These are phyloP conservation scores for Thalassiosira hispida DNA, from an alignment of 352 stramenopile genomes.

Conservation along the genomic window DNA sequence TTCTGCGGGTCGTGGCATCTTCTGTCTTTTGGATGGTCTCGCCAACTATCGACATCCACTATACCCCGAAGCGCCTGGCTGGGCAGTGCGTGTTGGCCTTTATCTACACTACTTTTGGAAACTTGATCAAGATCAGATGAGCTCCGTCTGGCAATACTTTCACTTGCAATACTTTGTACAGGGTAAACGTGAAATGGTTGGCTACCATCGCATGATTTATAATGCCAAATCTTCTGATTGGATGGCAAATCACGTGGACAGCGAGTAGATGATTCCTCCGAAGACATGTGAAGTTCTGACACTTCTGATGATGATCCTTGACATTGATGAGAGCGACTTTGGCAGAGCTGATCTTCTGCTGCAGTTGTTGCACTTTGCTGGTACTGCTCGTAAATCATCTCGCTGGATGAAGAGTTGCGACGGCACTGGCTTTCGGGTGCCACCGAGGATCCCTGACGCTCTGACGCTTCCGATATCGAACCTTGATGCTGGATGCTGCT, in stretches of 20 bases:
- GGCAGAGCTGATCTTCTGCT: neutral
- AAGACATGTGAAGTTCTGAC: neutral
- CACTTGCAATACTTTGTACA: neutral
- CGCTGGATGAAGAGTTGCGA: constrained; percentile 2
- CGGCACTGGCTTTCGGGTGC: neutral
- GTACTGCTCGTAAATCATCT: neutral
- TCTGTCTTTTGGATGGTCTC: neutral
- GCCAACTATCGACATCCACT: neutral
- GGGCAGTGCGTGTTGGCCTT: neutral
- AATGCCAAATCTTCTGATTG: constrained; percentile 50
- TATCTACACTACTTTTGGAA: neutral
- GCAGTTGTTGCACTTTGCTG: neutral
- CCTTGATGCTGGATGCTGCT: neutral
- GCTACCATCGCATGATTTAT: constrained; percentile 15
- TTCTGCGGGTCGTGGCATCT: neutral
- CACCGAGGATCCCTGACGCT: neutral
- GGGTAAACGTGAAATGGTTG: neutral
- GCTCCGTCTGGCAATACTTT: neutral
- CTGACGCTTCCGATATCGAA: neutral
- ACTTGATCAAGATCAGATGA: neutral
- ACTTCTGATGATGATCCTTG: constrained; percentile 14
- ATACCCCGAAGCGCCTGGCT: neutral
- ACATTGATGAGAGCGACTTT: neutral
- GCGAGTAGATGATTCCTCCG: constrained; percentile 19
- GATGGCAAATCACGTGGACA: constrained; percentile 47